phyloP scores from a whole-genome alignment of 192 early-diverging fungal species.

The Entomortierella lignicola region DNA sequence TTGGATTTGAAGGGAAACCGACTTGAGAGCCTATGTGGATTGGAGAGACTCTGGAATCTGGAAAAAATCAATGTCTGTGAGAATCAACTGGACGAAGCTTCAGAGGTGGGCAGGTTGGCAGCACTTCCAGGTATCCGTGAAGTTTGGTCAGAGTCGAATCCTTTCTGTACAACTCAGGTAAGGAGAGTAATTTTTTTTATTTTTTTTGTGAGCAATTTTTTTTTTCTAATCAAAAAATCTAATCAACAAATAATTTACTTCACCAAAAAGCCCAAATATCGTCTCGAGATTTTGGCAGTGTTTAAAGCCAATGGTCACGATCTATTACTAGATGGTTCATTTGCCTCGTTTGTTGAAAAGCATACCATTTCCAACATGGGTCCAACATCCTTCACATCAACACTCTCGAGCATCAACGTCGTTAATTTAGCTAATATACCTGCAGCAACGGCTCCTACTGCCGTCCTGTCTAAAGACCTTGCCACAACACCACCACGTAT shows the following conservation, averaged over 20 bases:
- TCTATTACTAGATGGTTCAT: slow-evolving; percentile 61
- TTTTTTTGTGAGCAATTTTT: slow-evolving; percentile 1
- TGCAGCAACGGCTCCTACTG: slow-evolving; percentile 17
- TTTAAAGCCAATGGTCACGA: slow-evolving; percentile 59
- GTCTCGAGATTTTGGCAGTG: slow-evolving; percentile 60
- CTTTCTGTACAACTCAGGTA: slow-evolving; percentile 63
- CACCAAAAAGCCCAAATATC: slow-evolving; percentile 64
- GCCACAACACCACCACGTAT: not conserved
- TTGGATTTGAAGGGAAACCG: slow-evolving; percentile 64
- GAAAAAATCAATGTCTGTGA: slow-evolving; percentile 67
- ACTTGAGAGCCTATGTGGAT: slow-evolving; percentile 59
- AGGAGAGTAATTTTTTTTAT: slow-evolving; percentile 1
- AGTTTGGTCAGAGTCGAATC: slow-evolving; percentile 66
- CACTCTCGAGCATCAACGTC: slow-evolving; percentile 26
- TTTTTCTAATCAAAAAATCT: slow-evolving; percentile 17
- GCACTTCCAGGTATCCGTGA: slow-evolving; percentile 61
- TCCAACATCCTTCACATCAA: slow-evolving; percentile 24
- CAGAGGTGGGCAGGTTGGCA: slow-evolving; percentile 62
- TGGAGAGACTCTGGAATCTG: slow-evolving; percentile 67
- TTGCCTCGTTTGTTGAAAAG: slow-evolving; percentile 61
- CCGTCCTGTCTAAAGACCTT: slow-evolving; percentile 21
- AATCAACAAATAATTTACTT: too few relatives aligned
- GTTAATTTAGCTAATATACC: slow-evolving; percentile 44
- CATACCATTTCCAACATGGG: slow-evolving; percentile 20
- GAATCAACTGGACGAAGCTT: slow-evolving; percentile 63